Conservation (phyloP, 1,284 basidiomycete genomes). For the Papiliotrema laurentii region DNA sequence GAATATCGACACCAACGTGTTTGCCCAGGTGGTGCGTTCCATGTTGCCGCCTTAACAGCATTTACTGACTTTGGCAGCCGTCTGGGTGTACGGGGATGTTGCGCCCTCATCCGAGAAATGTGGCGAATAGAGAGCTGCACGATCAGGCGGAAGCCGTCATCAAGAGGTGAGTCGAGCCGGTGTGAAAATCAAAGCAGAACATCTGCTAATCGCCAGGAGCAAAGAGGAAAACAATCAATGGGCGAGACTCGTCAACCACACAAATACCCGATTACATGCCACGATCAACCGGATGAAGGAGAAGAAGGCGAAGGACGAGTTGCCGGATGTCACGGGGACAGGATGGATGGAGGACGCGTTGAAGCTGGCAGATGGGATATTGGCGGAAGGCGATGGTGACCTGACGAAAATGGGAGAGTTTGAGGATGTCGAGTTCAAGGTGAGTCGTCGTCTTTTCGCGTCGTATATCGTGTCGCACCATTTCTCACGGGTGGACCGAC, state of each 20-base stretch:
- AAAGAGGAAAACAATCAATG: slow-evolving; percentile 44
- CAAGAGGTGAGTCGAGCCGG: slow-evolving; percentile 18
- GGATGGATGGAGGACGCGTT: slow-evolving; percentile 35
- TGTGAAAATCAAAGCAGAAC: not conserved
- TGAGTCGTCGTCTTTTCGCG: slow-evolving; percentile 12
- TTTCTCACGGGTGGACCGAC: not conserved
- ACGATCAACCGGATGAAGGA: slow-evolving; percentile 11
- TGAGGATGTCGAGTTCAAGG: slow-evolving; percentile 45
- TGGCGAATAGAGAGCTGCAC: slow-evolving; percentile 36
- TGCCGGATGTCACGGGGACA: slow-evolving; percentile 10
- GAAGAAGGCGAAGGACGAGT: slow-evolving; percentile 13
- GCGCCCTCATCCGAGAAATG: slow-evolving; percentile 44
- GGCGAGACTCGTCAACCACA: slow-evolving; percentile 27
- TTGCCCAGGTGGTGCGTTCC: slow-evolving; percentile 21
- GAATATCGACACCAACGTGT: slow-evolving; percentile 44
- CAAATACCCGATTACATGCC: slow-evolving; percentile 30
- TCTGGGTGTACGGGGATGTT: slow-evolving; percentile 3
- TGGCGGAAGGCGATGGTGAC: slow-evolving; percentile 27
- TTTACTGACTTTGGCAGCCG: too few relatives aligned
- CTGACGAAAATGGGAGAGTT: slow-evolving; percentile 29
- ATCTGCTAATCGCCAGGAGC: slow-evolving; percentile 19
- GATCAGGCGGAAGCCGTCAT: slow-evolving; percentile 33
- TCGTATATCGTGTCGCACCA: too few relatives aligned
- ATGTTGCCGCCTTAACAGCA: too few relatives aligned
- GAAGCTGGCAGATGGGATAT: slow-evolving; percentile 28